These are phyloP conservation scores for Candida buenavistaensis DNA, from an alignment of 1,139 yeast genomes.

Conservation along the genomic window DNA sequence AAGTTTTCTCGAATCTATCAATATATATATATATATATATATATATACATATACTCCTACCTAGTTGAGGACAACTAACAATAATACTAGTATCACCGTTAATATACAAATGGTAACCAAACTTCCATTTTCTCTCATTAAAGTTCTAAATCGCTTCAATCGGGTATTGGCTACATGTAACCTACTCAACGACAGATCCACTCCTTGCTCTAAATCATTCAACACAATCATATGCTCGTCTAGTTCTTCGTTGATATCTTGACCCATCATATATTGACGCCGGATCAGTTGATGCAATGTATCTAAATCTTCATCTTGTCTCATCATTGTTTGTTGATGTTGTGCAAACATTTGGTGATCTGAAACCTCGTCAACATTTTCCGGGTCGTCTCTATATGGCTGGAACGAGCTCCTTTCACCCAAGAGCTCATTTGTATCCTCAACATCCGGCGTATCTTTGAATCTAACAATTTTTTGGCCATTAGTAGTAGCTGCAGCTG, in stretches of 20 bases:
- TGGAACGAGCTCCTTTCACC: slow-evolving; percentile 22
- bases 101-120: slow-evolving; percentile 68
- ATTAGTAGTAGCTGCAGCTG: slow-evolving; percentile 7
- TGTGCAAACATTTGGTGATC: slow-evolving; percentile 60
- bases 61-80: slow-evolving; percentile 59
- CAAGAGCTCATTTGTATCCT: slow-evolving; percentile 23
- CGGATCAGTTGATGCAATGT: slow-evolving; percentile 58
- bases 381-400: slow-evolving; percentile 49
- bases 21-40: slow-evolving; percentile 6
- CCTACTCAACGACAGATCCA: slow-evolving; percentile 54
- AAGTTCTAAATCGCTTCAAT: slow-evolving; percentile 53
- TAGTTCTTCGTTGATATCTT: slow-evolving; percentile 64
- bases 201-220: slow-evolving; percentile 68
- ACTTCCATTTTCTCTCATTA: slow-evolving; percentile 69
- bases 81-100: slow-evolving; percentile 55
- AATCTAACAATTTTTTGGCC: slow-evolving; percentile 52
- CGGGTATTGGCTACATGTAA: slow-evolving; percentile 56
- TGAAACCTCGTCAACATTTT: slow-evolving; percentile 12
- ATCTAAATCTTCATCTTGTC: slow-evolving; percentile 66
- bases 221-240: slow-evolving; percentile 67
- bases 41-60: slow-evolving; percentile 6
- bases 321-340: slow-evolving; percentile 63
- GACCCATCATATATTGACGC: slow-evolving; percentile 66
- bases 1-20: neutral
- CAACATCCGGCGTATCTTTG: slow-evolving; percentile 38